Conservation (phyloP, 768 basidiomycete genomes). For the Peribolospora kevripleyi region DNA sequence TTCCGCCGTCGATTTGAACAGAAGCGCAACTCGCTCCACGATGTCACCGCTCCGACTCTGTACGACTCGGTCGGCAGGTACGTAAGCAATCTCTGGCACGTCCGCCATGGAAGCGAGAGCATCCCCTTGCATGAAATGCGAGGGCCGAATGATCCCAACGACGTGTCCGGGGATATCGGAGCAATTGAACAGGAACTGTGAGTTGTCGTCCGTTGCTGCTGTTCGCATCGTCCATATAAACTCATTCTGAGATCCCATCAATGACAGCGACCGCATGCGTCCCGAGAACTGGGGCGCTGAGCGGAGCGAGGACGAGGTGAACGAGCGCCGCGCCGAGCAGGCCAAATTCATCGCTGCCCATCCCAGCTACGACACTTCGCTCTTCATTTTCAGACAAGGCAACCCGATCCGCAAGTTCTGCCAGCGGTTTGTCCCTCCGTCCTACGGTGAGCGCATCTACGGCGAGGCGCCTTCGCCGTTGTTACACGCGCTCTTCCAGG, state of each 20-base stretch:
- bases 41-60: no score
- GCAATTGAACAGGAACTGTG: no score
- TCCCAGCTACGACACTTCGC: constrained; percentile 67
- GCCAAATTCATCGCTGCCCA: constrained; percentile 72
- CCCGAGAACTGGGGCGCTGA: constrained; percentile 18
- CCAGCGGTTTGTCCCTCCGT: constrained; percentile 59
- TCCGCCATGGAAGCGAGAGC: no score
- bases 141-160: no score
- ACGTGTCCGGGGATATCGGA: no score
- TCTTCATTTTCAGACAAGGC: constrained; percentile 69
- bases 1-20: no score
- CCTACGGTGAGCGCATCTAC: constrained; percentile 64
- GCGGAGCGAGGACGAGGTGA: constrained; percentile 35
- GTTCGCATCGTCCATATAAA: no score
- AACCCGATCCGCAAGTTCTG: constrained; percentile 46
- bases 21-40: no score
- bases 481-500: constrained; percentile 46
- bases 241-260: constrained; percentile 5
- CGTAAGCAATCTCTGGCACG: no score
- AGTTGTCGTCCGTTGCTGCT: no score
- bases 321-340: constrained; percentile 48
- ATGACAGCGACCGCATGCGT: not conserved
- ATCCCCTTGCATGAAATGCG: no score
- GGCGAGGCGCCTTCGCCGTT: constrained; percentile 44
- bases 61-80: no score